Evolutionary conservation across 73 alveolate species (phyloP).

Genomic region (Symbiodinium pilosum): DNA sequence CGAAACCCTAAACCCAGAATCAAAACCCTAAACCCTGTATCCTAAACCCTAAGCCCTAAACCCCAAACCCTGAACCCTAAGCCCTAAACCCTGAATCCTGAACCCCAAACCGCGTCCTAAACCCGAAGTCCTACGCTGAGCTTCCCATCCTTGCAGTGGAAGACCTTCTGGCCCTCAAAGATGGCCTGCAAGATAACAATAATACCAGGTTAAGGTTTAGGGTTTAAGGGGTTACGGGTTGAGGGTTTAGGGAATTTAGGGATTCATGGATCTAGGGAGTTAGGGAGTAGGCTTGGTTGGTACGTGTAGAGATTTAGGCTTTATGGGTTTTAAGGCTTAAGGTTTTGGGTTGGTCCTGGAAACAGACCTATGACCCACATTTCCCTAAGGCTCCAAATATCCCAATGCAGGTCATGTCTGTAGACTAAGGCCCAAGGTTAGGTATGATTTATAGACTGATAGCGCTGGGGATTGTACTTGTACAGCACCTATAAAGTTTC

Average conservation of each 20-base stretch:
- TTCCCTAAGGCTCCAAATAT: no score
- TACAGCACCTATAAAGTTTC: neutral
- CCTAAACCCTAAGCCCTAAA: no score
- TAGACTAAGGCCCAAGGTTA: no score
- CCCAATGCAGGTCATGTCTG: no score
- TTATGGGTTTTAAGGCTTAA: neutral
- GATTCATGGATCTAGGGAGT: neutral
- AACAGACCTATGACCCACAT: no score
- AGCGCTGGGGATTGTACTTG: neutral
- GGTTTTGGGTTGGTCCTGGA: neutral
- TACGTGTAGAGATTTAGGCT: no score
- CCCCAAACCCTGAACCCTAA: neutral
- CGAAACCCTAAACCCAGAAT: no score
- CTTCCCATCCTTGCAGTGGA: neutral
- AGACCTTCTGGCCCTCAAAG: conserved; percentile 6
- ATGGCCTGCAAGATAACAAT: neutral
- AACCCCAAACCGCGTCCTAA: neutral
- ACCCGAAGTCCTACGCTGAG: neutral
- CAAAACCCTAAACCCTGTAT: no score
- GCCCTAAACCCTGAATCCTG: neutral
- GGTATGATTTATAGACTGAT: no score
- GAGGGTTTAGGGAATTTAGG: neutral
- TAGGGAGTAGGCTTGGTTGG: neutral
- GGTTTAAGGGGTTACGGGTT: neutral
- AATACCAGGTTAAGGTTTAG: neutral